Conservation (phyloP, 306 rosid species). For the Ceratonia siliqua region DNA sequence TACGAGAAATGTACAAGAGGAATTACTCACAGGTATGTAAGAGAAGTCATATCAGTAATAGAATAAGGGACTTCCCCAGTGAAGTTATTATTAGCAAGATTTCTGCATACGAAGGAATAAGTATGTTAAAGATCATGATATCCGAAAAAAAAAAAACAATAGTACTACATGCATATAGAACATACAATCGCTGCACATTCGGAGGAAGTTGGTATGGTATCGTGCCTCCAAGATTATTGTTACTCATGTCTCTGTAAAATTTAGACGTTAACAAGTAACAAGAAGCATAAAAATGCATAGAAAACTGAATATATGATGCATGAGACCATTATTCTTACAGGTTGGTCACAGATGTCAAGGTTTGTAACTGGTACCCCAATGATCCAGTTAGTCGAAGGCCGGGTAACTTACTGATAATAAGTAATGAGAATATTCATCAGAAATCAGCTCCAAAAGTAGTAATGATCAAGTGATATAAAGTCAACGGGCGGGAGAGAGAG, state of each 20-base stretch:
- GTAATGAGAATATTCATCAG: constrained; percentile 33
- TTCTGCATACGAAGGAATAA: constrained; percentile 57
- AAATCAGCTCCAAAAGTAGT: constrained; percentile 28
- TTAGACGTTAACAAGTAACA: constrained; percentile 35
- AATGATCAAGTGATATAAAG: constrained; percentile 17
- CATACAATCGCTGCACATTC: constrained; percentile 68
- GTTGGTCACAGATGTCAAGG: constrained; percentile 55
- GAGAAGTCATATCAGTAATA: constrained; percentile 61
- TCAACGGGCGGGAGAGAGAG: constrained; percentile 30
- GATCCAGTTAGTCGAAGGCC: constrained; percentile 70
- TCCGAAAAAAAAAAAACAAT: constrained; percentile 11
- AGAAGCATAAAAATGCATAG: constrained; percentile 16
- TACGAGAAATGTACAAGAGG: constrained; percentile 32
- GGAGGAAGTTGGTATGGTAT: constrained; percentile 82
- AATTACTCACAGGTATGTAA: constrained; percentile 67
- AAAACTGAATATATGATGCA: constrained; percentile 22
- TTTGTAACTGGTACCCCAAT: constrained; percentile 53
- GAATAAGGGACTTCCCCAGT: constrained; percentile 75
- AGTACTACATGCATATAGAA: constrained; percentile 28
- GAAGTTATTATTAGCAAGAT: constrained; percentile 71
- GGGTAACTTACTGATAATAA: constrained; percentile 60
- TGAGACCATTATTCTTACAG: constrained; percentile 61
- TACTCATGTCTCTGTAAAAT: constrained; percentile 80
- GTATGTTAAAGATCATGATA: constrained; percentile 20
- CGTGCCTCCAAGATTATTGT: constrained; percentile 67